These are phyloP conservation scores for Rhizopogon parksii DNA, from an alignment of 1,284 basidiomycete species.

Conservation along the genomic window DNA sequence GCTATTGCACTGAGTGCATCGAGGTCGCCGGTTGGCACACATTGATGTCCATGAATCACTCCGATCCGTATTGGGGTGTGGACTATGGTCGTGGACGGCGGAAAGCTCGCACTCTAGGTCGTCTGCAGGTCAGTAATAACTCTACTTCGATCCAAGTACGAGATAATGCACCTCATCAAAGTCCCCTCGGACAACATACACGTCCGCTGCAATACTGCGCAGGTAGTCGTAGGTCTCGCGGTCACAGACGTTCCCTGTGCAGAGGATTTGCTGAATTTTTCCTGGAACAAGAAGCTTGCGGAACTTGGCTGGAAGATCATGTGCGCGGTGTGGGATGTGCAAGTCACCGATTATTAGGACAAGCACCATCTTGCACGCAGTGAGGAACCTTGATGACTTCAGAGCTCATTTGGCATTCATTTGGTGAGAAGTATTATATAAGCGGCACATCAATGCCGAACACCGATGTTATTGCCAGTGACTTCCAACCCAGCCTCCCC, in stretches of 20 bases:
- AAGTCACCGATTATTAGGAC: constrained; percentile 93
- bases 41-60: constrained; percentile 92
- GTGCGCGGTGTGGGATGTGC: constrained; percentile 83
- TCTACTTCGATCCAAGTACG: not conserved
- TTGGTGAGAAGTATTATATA: not conserved
- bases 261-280: constrained; percentile 97
- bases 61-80: constrained; percentile 92
- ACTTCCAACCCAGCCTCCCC: too few species aligned
- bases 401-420: constrained; percentile 7
- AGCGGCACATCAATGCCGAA: not conserved
- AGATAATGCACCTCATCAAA: constrained; percentile 76
- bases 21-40: constrained; percentile 86
- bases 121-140: constrained; percentile 11
- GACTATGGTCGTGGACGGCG: constrained; percentile 75
- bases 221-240: constrained; percentile 96
- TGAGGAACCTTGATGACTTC: constrained; percentile 4
- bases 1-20: constrained; percentile 86
- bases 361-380: constrained; percentile 49
- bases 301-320: constrained; percentile 93
- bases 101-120: constrained; percentile 60
- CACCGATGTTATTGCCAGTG: too few species aligned
- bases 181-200: constrained; percentile 89
- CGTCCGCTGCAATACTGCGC: constrained; percentile 93
- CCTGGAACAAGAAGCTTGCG: constrained; percentile 95
- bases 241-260: constrained; percentile 97